Evolutionary conservation across 73 alveolate species (phyloP), one percentile per base, ranked within the genome.

Genomic region (Tetrahymena elliotti): DNA sequence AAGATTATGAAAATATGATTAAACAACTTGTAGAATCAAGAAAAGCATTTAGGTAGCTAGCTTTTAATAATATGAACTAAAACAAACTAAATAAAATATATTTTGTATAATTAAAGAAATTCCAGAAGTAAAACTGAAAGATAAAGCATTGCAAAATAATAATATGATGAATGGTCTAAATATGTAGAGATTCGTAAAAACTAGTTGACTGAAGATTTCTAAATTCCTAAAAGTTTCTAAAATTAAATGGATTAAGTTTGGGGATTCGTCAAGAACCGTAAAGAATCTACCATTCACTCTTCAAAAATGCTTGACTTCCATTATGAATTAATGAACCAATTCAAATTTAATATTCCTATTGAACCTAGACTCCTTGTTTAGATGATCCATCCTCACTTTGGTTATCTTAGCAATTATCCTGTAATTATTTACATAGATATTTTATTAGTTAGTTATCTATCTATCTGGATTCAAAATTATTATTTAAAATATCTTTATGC

Each of bases 351-450:
- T 31, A 94, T 96, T 13, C 98, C 98, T 16, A 88, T 96, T 82
- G 97, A 95, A 82, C 97, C 96, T 16, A 95, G 94, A 93, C 95
- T 95, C 40, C 41, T 96, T 93, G 84, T 47, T 31, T 94, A 96
- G 37, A 35, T 96, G 95, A 88, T 96, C 33, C 98, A 96, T 83
- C 98, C 98, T 18, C 96, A 95, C 94, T 47, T 83, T 33, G 98
- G 97, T 33, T 96, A 96, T 93, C 38, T 96, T 27, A 35, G 95
- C 68, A 92, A 34, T 52, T 93, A 95, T 35, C 88, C 88, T 68
- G 88, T 68, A 68, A 68, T 27, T 68, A n/a, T 27, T 6, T 68
- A 68, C 20, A 3, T 68, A 31, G 38, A 40, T 10, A 40, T 40
- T 40, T 40, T 10, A 40, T 68, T 68, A 47, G 27, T 47, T 47